Conservation (phyloP, 2,329 filamentous ascomycete genomes). For the Zymoseptoria ardabiliae region DNA sequence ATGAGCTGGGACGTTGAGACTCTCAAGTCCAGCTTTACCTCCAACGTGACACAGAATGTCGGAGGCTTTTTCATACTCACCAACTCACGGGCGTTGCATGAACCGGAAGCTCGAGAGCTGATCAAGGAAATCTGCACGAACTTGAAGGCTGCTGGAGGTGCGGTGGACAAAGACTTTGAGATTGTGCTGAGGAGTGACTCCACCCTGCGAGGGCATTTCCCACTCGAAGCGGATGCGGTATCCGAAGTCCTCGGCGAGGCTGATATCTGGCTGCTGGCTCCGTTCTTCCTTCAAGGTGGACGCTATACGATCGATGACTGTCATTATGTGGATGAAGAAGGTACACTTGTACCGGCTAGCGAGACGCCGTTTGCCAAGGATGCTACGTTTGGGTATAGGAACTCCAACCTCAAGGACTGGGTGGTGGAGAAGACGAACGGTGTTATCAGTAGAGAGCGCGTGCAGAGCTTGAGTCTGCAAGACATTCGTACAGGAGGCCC, state of each 20-base stretch:
- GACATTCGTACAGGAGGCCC: slow-evolving; percentile 45
- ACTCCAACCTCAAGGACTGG: slow-evolving; percentile 48
- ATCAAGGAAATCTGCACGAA: slow-evolving; percentile 47
- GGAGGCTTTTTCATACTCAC: slow-evolving; percentile 55
- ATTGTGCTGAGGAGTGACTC: slow-evolving; percentile 52
- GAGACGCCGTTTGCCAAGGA: slow-evolving; percentile 52
- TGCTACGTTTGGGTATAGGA: slow-evolving; percentile 51
- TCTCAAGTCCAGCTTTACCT: slow-evolving; percentile 40
- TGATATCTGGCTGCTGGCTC: slow-evolving; percentile 50
- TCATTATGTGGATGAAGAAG: slow-evolving; percentile 51
- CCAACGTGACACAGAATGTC: slow-evolving; percentile 1
- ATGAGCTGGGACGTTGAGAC: slow-evolving; percentile 46
- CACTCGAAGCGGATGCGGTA: slow-evolving; percentile 47
- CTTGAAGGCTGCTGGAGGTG: slow-evolving; percentile 38
- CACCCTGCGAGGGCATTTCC: slow-evolving; percentile 51
- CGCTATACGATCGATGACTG: slow-evolving; percentile 51
- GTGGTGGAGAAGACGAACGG: slow-evolving; percentile 49
- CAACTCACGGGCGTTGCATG: slow-evolving; percentile 51
- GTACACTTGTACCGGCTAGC: slow-evolving; percentile 43
- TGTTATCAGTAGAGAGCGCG: slow-evolving; percentile 31
- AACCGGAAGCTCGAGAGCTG: slow-evolving; percentile 40
- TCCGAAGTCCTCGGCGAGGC: slow-evolving; percentile 40
- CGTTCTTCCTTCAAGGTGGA: slow-evolving; percentile 54
- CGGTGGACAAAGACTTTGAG: slow-evolving; percentile 40
- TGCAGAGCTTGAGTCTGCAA: slow-evolving; percentile 40